These are phyloP conservation scores for Xylariaceae sp. DNA, from an alignment of 2,329 filamentous ascomycete species.

Conservation along the genomic window DNA sequence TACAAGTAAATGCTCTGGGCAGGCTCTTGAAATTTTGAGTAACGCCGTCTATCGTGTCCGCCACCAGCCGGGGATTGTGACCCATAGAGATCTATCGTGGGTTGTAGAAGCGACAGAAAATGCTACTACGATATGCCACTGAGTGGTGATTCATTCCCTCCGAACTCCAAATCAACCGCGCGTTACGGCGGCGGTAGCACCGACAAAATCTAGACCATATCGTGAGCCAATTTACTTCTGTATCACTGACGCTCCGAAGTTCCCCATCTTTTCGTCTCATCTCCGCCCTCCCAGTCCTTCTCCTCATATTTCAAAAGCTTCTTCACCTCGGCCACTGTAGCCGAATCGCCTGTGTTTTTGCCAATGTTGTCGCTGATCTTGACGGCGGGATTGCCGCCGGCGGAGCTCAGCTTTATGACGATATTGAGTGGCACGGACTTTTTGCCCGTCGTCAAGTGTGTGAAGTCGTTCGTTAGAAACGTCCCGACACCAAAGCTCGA, in stretches of 20 bases:
- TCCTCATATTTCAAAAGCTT: slow-evolving; percentile 79
- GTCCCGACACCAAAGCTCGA: slow-evolving; percentile 93
- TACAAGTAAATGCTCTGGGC: too few relatives aligned
- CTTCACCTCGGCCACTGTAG: slow-evolving; percentile 79
- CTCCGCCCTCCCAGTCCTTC: slow-evolving; percentile 74
- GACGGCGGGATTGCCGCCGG: slow-evolving; percentile 73
- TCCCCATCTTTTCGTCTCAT: slow-evolving; percentile 82
- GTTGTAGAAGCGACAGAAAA: too few relatives aligned
- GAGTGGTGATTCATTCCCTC: too few relatives aligned
- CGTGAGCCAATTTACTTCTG: too few relatives aligned
- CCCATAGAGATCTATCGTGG: too few relatives aligned
- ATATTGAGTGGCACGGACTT: slow-evolving; percentile 95
- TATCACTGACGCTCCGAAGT: slow-evolving; percentile 25
- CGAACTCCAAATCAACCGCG: too few relatives aligned
- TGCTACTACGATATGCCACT: too few relatives aligned
- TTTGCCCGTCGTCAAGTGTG: slow-evolving; percentile 62
- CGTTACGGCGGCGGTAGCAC: background rate
- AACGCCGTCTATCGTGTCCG: too few relatives aligned
- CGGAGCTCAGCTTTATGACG: slow-evolving; percentile 92
- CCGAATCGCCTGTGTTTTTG: slow-evolving; percentile 89
- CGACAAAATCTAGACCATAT: background rate
- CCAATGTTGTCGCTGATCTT: slow-evolving; percentile 90
- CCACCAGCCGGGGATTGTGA: too few relatives aligned
- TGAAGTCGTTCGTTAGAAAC: slow-evolving; percentile 92
- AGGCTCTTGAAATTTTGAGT: too few relatives aligned